Evolutionary conservation across 2,329 filamentous ascomycete genomes (phyloP), one percentile per base, ranked within the genome.

Genomic region (Cladophialophora yegresii): DNA sequence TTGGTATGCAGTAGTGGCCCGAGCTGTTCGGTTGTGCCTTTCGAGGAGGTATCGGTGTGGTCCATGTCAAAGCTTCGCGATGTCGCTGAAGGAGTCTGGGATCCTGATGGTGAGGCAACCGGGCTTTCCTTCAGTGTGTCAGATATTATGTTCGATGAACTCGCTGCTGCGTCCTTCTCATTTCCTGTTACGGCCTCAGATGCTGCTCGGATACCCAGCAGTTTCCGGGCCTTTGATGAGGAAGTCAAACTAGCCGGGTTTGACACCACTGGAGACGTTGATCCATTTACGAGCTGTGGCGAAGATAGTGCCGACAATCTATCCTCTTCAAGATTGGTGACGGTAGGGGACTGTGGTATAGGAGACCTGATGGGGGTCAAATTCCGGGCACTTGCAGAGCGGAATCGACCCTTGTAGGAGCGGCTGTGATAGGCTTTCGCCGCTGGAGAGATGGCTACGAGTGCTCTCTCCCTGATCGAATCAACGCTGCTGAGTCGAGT

Each of bases 401-500:
- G 82, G 73, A 87, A 82, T 67, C 82, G 77, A 51, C 78, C 78
- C 81, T 80, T 78, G 70, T 77, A 69, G 64, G 76, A 73, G 69
- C 77, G 75, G 22, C 87, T 85, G 71, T 89, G 91, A 73, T 92
- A 92, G 70, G 89, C 87, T 72, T 92, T 89, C 10, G 80, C 75
- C 22, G 81, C 78, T n/a, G 85, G 80, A n/a, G 88, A 86, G 16
- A 85, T 73, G 36, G 36, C 36, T 2, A 43, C 36, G 73, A 30
- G 75, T 73, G 26, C 76, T 70, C 28, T 77, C 80, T 54, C 91
- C 89, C 84, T 84, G 54, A 86, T 83, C 0, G 91, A 95, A 72
- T 92, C 91, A 56, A 89, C 83, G 75, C 92, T 96, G 61, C 88
- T 89, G 69, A 92, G 89, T 69, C 90, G 85, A 28, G 90, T 93